Conservation (phyloP, 768 basidiomycete genomes). For the Tulasnella sp. region DNA sequence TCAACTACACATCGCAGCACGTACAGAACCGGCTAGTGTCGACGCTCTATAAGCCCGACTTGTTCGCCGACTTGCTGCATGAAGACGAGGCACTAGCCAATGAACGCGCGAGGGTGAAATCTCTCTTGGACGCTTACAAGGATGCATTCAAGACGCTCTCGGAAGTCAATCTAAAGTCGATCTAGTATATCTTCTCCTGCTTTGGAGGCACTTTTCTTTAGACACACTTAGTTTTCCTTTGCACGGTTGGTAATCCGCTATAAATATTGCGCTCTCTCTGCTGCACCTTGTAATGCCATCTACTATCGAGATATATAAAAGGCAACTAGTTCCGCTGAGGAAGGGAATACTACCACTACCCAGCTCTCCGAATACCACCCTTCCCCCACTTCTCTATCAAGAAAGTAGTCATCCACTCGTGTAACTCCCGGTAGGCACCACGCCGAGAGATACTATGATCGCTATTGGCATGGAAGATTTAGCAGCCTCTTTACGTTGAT, state of each 20-base stretch:
- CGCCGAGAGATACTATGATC: constrained; percentile 67
- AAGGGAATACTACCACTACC: background rate
- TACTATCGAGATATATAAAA: no score
- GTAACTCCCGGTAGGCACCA: constrained; percentile 74
- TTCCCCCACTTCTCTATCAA: constrained; percentile 90
- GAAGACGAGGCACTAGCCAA: constrained; percentile 94
- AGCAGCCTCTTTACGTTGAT: background rate
- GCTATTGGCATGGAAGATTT: constrained; percentile 31
- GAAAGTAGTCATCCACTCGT: constrained; percentile 76
- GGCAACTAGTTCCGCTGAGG: no score
- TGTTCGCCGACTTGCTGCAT: constrained; percentile 73
- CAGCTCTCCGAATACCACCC: constrained; percentile 33
- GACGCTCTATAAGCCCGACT: constrained; percentile 72
- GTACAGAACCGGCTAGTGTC: constrained; percentile 96
- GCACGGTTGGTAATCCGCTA: no score
- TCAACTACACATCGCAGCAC: constrained; percentile 92
- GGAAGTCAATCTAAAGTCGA: constrained; percentile 57
- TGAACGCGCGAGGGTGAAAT: constrained; percentile 88
- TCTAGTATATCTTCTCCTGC: background rate
- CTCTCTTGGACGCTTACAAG: constrained; percentile 89
- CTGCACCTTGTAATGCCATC: no score
- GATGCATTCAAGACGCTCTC: constrained; percentile 82
- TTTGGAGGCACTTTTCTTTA: no score
- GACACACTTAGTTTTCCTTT: no score
- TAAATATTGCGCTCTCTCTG: no score